Evolutionary conservation across 2,329 filamentous ascomycete species (phyloP), one percentile per base, ranked within the genome.

Genomic region (Aspergillus sp.): DNA sequence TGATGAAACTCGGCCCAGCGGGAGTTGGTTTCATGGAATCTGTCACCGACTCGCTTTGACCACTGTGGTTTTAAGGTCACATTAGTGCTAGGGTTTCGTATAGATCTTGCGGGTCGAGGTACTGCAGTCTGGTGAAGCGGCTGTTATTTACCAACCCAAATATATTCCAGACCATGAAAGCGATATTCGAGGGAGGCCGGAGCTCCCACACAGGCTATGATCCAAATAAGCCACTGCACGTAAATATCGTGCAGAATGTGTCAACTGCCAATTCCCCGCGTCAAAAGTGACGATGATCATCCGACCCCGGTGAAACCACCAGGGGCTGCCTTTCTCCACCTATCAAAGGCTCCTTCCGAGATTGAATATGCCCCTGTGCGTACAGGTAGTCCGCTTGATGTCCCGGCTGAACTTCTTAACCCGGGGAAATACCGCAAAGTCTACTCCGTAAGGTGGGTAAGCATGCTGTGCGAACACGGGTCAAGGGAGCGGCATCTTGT

Each of bases 1-100:
- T 31, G 27, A 17, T 46, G 44, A 48, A 53, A 31, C 52, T 47
- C 43, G 52, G 52, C 24, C 52, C 43, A 54, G 44, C 43, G 44
- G 44, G 47, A 15, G n/a, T 21, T 24, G n/a, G 52, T 48, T 53
- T 53, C 52, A 41, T 17, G 24, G 6, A 14, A 37, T n/a, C 14
- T n/a, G 35, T 37, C 35, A n/a, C 15, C 35, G 15, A 31, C 27
- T 31, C 9, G 27, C 27, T 11, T 31, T 37, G 12, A 37, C 3
- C 35, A 1, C 6, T 37, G 5, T 37, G 35, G 15, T 12, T 37
- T 37, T 5, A 6, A 7, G 35, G 35, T 37, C 35, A 6, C 35
- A 37, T 37, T 31, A 37, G 12, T 37, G n/a, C 15, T 14, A 37
- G 35, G 12, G 35, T 37, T 37, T 37, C 35, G 35, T n/a, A 37